Evolutionary conservation across 139 green algal genomes (phyloP).

Genomic region (Chlorella ohadii): DNA sequence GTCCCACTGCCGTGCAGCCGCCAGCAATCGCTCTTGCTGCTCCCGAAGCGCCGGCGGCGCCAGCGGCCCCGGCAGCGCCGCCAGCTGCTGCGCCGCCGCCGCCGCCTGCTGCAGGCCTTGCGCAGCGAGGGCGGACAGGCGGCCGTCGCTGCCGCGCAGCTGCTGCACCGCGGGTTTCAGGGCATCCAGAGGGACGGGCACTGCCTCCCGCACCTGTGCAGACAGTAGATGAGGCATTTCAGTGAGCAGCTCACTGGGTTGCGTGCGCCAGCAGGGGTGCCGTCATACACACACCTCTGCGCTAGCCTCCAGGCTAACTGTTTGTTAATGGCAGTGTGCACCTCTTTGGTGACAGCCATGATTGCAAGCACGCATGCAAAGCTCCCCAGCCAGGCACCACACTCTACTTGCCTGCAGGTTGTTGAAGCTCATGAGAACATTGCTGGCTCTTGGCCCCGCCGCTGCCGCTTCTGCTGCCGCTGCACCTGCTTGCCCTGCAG

Average conservation of each 20-base stretch:
- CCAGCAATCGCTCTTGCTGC: conserved; percentile 1
- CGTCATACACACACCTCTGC: too few relatives aligned
- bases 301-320: too few relatives aligned
- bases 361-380: too few relatives aligned
- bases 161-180: conserved; percentile 53
- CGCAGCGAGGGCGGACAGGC: neutral
- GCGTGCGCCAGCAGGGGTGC: too few relatives aligned
- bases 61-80: neutral
- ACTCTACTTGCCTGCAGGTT: conserved; percentile 73
- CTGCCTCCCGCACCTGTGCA: conserved; percentile 26
- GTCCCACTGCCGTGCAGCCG: conserved; percentile 62
- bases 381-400: too few relatives aligned
- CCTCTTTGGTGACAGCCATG: too few relatives aligned
- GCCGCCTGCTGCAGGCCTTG: neutral
- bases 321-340: too few relatives aligned
- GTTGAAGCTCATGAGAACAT: conserved; percentile 93
- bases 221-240: too few relatives aligned
- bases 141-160: conserved; percentile 8
- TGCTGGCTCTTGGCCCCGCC: conserved; percentile 58
- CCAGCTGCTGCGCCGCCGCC: neutral
- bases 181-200: conserved; percentile 82
- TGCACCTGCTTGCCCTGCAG: neutral
- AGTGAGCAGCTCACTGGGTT: too few relatives aligned
- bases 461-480: neutral
- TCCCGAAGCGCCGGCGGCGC: neutral